Evolutionary conservation across 352 stramenopile species (phyloP), one percentile per base, ranked within the genome.

Genomic region (Phytopythium montanum): DNA sequence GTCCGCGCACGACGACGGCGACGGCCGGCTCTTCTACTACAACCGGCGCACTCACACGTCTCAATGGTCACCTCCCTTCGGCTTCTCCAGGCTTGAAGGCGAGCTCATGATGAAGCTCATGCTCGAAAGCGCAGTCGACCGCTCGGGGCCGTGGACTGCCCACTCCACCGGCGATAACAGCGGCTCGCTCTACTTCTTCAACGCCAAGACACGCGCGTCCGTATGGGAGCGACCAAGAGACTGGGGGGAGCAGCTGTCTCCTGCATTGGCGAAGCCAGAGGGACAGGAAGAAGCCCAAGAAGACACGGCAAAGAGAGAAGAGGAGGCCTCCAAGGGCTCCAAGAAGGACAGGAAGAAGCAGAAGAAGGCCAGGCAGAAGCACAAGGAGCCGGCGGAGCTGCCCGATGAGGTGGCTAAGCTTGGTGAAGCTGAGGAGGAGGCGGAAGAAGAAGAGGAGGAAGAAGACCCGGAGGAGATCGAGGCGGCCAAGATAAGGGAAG

Each of bases 31-130:
- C n/a, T 94, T 92, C 64, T 94, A 92, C 71, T 90, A 87, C 66
- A 73, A 90, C 54, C 55, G 60, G 16, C 69, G 69, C 23, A 68
- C 73, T 19, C 45, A 72, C 16, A 57, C 69, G 56, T 90, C 82
- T 25, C 72, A 77, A 65, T 94, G 85, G 85, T 59, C 73, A 19
- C 59, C 73, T 28, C 85, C 85, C 0, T 60, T 73, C 16, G 72
- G 65, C 39, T 76, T 93, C 44, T 61, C 66, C 12, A 62, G 68
- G 16, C 66, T 85, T 26, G 81, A 91, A 50, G 81, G 73, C 34
- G 75, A 85, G 54, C 83, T 90, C 59, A 90, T 93, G 82, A 94
- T 92, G 85, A 76, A 82, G 69, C 73, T 91, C 25, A 94, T 94
- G 82, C 67, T 94, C 55, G 68, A 88, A 59, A 69, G 85, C 29